Percentiles rank a stretch among this genome's conserved stretches.
Evolutionary conservation across 495 filamentous ascomycete species (phyloP).

Genomic region (Pseudomonodictys pantanalensis): DNA sequence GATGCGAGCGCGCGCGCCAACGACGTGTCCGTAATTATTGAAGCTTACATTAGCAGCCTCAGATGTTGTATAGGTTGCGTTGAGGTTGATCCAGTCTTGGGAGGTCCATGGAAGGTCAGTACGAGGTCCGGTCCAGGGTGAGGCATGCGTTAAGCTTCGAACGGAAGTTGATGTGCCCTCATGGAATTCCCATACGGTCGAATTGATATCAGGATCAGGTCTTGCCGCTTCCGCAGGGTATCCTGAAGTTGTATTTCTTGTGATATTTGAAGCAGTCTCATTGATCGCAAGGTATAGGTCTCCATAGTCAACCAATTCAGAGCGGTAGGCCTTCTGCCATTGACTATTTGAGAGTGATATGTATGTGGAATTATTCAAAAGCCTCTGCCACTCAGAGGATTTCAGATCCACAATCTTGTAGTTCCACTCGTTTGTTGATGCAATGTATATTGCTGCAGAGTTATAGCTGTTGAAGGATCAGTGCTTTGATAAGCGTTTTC

Average conservation of each 20-base stretch:
- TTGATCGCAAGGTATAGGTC: conserved; percentile 2
- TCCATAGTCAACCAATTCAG: background rate
- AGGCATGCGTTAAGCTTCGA: too few species aligned
- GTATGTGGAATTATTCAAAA: background rate
- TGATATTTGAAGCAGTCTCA: background rate
- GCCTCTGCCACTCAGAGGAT: background rate
- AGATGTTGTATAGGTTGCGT: background rate
- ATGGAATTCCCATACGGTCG: background rate
- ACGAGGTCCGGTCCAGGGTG: too few species aligned
- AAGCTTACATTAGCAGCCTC: background rate
- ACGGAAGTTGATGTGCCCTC: too few species aligned
- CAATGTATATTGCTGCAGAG: background rate
- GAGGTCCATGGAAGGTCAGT: too few species aligned
- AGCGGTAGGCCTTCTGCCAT: background rate
- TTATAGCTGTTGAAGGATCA: background rate
- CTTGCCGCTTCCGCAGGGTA: background rate
- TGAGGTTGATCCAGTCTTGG: background rate
- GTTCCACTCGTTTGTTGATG: background rate
- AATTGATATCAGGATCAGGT: background rate
- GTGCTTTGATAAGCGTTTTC: background rate
- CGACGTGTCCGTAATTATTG: background rate
- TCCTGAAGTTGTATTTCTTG: background rate
- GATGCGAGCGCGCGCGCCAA: background rate
- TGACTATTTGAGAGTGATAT: background rate
- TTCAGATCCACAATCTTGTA: background rate